Percentiles rank a stretch among this genome's conserved stretches.
phyloP scores from a whole-genome alignment of 306 rosid species.

The Prunus dulcis region DNA sequence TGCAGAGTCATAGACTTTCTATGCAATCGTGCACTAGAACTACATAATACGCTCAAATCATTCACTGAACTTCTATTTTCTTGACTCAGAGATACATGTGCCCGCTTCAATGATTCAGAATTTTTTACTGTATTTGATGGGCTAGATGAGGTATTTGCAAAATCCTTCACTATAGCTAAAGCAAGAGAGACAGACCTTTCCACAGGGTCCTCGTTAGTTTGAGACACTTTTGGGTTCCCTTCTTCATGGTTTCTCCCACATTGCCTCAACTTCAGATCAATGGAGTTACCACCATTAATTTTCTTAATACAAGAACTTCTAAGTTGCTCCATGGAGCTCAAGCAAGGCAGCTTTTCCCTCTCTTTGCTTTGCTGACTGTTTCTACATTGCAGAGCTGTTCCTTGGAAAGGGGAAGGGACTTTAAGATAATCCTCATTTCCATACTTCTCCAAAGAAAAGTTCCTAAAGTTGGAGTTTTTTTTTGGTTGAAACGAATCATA shows the following conservation, averaged over 20 bases:
- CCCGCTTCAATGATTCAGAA: constrained; percentile 30
- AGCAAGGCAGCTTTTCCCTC: constrained; percentile 28
- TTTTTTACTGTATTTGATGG: constrained; percentile 24
- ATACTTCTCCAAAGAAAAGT: constrained; percentile 24
- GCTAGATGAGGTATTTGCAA: constrained; percentile 24
- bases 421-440: constrained; percentile 35
- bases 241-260: constrained; percentile 24
- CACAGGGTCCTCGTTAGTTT: constrained; percentile 25
- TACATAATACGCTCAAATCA: constrained; percentile 35
- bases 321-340: constrained; percentile 29
- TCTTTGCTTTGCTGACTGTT: constrained; percentile 35
- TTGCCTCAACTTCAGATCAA: constrained; percentile 31
- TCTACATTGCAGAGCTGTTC: constrained; percentile 18
- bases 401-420: constrained; percentile 26
- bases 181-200: constrained; percentile 30
- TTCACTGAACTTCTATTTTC: constrained; percentile 32
- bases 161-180: constrained; percentile 32
- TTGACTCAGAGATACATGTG: constrained; percentile 22
- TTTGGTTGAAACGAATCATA: constrained; percentile 31
- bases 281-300: constrained; percentile 23
- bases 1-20: constrained; percentile 18
- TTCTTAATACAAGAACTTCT: constrained; percentile 27
- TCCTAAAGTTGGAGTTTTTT: constrained; percentile 23
- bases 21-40: constrained; percentile 23
- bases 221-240: constrained; percentile 25